A percentile compares a stretch with the other conserved stretches of the same genome.
These are phyloP conservation scores for Coffea humblotiana DNA, from an alignment of 305 asterid species.

Conservation along the genomic window DNA sequence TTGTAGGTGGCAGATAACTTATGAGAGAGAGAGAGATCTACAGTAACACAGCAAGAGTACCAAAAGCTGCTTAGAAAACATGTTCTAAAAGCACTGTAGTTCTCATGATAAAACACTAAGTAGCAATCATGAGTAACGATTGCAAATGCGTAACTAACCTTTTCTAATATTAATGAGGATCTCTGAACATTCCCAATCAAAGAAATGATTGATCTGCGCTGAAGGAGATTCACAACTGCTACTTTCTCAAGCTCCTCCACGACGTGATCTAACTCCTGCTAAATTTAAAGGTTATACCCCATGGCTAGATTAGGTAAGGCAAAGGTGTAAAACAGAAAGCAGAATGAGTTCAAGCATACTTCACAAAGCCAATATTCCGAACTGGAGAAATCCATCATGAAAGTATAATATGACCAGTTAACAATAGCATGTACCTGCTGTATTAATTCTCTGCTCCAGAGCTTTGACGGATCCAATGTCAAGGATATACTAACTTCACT, in stretches of 20 bases:
- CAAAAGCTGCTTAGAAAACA: background rate
- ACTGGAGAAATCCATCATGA: background rate
- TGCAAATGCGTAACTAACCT: conserved; percentile 40
- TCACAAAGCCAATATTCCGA: conserved; percentile 6
- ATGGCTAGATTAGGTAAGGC: background rate
- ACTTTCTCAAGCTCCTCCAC: conserved; percentile 89
- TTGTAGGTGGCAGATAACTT: background rate
- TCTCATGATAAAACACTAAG: background rate
- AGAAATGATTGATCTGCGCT: conserved; percentile 87
- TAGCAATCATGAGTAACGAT: background rate
- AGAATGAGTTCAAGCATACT: background rate
- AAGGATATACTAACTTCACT: conserved; percentile 96
- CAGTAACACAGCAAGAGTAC: background rate
- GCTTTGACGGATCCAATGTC: conserved; percentile 95
- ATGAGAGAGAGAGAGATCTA: background rate
- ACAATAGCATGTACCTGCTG: conserved; percentile 64
- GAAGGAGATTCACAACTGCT: conserved; percentile 88
- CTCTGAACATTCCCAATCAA: conserved; percentile 93
- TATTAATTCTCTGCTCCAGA: conserved; percentile 93
- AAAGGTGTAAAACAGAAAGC: conserved; percentile 1
- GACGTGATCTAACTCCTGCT: conserved; percentile 84
- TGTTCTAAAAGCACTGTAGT: background rate
- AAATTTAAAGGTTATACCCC: conserved; percentile 14
- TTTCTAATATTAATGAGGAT: conserved; percentile 83
- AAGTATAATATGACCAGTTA: conserved; percentile 1